Percentiles rank a stretch among this genome's conserved stretches.
phyloP scores from a whole-genome alignment of 345 rosid genomes.

The Populus simonii region DNA sequence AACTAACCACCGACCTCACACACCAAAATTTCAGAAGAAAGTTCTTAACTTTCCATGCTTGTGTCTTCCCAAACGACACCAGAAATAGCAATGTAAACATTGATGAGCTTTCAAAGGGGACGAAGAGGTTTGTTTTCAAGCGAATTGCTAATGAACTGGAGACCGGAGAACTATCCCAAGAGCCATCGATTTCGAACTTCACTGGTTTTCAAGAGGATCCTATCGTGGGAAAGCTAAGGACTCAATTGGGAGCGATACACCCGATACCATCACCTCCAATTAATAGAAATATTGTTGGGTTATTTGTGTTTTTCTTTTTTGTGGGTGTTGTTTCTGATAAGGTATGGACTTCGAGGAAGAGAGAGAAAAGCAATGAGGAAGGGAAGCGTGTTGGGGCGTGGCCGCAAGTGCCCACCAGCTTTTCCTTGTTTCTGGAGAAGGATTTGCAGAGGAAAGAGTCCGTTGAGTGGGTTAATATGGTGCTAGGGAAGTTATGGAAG shows the following conservation, averaged over 20 bases:
- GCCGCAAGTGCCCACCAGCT: conserved; percentile 89
- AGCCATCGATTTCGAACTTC: conserved; percentile 34
- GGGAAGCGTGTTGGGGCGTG: conserved; percentile 43
- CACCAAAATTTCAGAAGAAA: conserved; percentile 5
- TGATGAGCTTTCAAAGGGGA: conserved; percentile 24
- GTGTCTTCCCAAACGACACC: conserved; percentile 32
- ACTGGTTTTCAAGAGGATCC: conserved; percentile 73
- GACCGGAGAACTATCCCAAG: conserved; percentile 29
- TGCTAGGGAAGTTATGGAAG: conserved; percentile 92
- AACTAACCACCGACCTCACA: background rate
- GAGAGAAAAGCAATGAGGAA: conserved; percentile 26
- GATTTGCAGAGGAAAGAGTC: conserved; percentile 97
- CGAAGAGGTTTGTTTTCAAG: conserved; percentile 38
- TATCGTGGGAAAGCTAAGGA: conserved; percentile 78
- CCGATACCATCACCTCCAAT: conserved; percentile 89
- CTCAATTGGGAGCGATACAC: conserved; percentile 80
- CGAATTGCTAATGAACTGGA: conserved; percentile 52
- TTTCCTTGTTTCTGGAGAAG: conserved; percentile 76
- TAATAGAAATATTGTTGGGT: conserved; percentile 58
- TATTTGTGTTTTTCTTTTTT: conserved; percentile 82
- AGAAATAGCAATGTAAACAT: conserved; percentile 19
- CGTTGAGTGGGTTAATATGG: conserved; percentile 99
- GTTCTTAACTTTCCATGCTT: conserved; percentile 35
- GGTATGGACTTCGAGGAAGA: conserved; percentile 74
- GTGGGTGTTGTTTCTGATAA: conserved; percentile 91